Conservation (phyloP, 352 stramenopile species). For the Pythium folliculosum region DNA sequence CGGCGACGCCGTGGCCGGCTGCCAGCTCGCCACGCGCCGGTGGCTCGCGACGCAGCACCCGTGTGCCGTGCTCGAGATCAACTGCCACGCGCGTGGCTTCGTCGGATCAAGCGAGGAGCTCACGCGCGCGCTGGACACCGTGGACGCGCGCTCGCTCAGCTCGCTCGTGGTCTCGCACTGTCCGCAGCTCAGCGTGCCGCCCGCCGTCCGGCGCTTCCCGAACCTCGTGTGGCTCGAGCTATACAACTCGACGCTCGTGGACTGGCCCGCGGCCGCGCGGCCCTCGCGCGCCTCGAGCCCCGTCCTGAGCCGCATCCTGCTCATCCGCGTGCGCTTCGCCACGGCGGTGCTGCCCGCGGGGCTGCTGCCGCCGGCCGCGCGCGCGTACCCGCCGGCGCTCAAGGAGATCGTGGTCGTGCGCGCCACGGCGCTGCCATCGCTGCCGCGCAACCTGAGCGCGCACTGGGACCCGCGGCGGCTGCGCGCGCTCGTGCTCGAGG, state of each 20-base stretch:
- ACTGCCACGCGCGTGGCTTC: constrained; percentile 6
- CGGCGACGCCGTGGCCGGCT: not conserved
- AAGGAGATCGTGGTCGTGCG: constrained; percentile 3
- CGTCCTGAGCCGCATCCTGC: constrained; percentile 3
- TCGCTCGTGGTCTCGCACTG: constrained; percentile 16
- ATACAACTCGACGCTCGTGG: constrained; percentile 6
- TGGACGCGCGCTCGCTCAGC: not conserved
- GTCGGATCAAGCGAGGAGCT: not conserved
- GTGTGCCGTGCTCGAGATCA: constrained; percentile 20
- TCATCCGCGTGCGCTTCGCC: not conserved
- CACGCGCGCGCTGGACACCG: not conserved
- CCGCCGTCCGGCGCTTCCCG: not conserved
- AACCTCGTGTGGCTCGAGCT: constrained; percentile 4
- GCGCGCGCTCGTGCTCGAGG: not conserved
- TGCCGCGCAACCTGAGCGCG: not conserved
- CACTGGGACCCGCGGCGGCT: not conserved
- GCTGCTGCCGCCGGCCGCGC: not conserved
- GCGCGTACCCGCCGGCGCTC: not conserved
- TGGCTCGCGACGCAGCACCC: not conserved
- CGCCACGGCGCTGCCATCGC: no score
- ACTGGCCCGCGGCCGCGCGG: not conserved
- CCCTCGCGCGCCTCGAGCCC: not conserved
- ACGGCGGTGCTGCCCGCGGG: not conserved
- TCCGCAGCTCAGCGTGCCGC: constrained; percentile 3
- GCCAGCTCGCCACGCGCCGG: constrained; percentile 10